Percentiles rank a stretch among this genome's conserved stretches.
phyloP scores from a whole-genome alignment of 2,329 filamentous ascomycete species.

The Fusarium sp. region DNA sequence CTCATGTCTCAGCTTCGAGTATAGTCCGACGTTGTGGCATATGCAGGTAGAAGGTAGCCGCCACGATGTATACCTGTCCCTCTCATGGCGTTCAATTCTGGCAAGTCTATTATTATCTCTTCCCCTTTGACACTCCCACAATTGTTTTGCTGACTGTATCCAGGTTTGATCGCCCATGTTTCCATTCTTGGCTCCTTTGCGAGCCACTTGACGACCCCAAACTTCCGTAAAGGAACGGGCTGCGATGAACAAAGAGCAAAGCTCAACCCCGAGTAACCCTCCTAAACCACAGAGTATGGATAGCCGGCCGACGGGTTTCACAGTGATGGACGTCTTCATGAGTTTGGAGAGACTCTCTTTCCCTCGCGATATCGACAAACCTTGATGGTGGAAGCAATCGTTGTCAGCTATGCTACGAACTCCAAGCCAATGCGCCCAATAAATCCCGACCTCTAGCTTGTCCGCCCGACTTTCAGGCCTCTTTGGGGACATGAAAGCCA shows the following conservation, averaged over 20 bases:
- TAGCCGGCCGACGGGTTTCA: slow-evolving; percentile 23
- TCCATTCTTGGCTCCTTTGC: slow-evolving; percentile 7
- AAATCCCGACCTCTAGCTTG: slow-evolving; percentile 9
- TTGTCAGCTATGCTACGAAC: slow-evolving; percentile 28
- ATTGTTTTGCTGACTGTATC: slow-evolving; percentile 10
- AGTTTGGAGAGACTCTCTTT: neutral
- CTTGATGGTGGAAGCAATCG: slow-evolving; percentile 5
- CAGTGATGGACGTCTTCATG: slow-evolving; percentile 4
- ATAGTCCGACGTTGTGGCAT: slow-evolving; percentile 26
- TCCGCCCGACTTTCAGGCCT: slow-evolving; percentile 15
- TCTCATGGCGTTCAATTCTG: slow-evolving; percentile 13
- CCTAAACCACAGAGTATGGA: slow-evolving; percentile 8
- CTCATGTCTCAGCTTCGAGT: slow-evolving; percentile 22
- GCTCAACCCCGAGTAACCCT: neutral
- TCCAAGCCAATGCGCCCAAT: slow-evolving; percentile 5
- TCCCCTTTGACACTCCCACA: neutral
- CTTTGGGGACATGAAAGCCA: slow-evolving; percentile 20
- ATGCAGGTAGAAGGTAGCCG: slow-evolving; percentile 8
- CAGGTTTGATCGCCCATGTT: slow-evolving; percentile 14
- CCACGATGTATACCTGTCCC: slow-evolving; percentile 12
- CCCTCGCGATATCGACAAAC: slow-evolving; percentile 17
- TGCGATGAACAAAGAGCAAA: slow-evolving; percentile 1
- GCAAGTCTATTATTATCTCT: slow-evolving; percentile 23
- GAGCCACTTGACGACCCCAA: neutral
- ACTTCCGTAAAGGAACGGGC: neutral